Evolutionary conservation across 176 grass and related monocot species (phyloP), one percentile per base, ranked within the genome.

Genomic region (Avena atlantica): DNA sequence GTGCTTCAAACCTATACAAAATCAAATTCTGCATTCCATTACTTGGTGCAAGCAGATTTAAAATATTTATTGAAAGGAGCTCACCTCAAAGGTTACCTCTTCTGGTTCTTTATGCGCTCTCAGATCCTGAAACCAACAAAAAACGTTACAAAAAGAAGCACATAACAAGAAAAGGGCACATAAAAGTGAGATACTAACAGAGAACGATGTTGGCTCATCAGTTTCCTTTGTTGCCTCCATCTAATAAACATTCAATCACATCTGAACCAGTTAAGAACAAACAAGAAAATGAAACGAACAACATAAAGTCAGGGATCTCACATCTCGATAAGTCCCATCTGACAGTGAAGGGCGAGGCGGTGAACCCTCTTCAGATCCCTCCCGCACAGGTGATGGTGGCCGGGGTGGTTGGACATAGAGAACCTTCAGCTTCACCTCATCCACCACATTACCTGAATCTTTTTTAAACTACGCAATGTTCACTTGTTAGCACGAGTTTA

Each of bases 371-470:
- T 95, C 93, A 47, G 95, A 95, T 42, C 86, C 95, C 74, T 98
- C 95, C 13, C 25, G 93, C 76, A 98, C 91, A 0, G 91, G 95
- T 1, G 93, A 95, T 1, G 93, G 93, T 2, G 91, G 95, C 40
- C 82, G 88, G 83, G 91, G 93, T 45, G 93, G 95, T 79, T 90
- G 24, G 11, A 95, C 83, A 25, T 95, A 98, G 59, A 90, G 42
- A 86, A 95, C 95, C 89, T 89, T 93, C 78, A 98, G 82, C 84
- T 93, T 98, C 67, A 93, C 89, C 82, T 98, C 95, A 79, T 98
- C 80, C 78, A 98, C 91, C 23, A 87, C 70, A 84, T 95, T 98
- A 8, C 93, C 91, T 24, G 95, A 95, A 31, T 87, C 87, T 73
- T 95, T 98, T 8, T 81, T 74, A 86, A 98, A 98, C 95, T 98